Conservation (phyloP, 2,329 filamentous ascomycete genomes). For the Pseudogymnoascus sp. region DNA sequence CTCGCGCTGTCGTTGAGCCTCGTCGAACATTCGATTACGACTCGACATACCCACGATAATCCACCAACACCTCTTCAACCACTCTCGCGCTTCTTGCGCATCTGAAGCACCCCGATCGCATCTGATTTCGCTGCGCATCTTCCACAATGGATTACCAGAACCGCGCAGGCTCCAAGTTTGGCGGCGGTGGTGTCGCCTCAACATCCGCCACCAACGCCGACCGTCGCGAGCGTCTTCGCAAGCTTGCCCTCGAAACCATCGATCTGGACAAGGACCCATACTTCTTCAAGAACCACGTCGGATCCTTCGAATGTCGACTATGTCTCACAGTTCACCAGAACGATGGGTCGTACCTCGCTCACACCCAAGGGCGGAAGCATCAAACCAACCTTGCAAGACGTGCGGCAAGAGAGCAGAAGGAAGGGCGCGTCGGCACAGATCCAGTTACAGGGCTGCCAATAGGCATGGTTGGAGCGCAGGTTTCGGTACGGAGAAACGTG, state of each 20-base stretch:
- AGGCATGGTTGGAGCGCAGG: slow-evolving; percentile 60
- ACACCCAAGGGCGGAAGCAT: slow-evolving; percentile 97
- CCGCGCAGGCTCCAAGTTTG: slow-evolving; percentile 93
- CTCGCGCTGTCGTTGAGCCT: background rate
- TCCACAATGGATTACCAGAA: slow-evolving; percentile 70
- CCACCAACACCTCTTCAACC: background rate
- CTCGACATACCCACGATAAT: background rate
- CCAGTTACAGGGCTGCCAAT: slow-evolving; percentile 62
- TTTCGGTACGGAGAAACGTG: slow-evolving; percentile 65
- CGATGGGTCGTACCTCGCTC: slow-evolving; percentile 95
- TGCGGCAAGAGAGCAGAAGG: slow-evolving; percentile 89
- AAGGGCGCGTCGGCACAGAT: slow-evolving; percentile 62
- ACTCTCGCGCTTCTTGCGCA: background rate
- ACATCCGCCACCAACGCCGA: slow-evolving; percentile 91
- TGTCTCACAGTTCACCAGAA: slow-evolving; percentile 98
- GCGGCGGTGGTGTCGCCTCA: slow-evolving; percentile 92
- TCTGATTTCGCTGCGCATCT: background rate
- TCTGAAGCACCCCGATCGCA: background rate
- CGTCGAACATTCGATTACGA: background rate
- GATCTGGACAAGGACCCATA: slow-evolving; percentile 99
- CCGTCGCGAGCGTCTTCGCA: slow-evolving; percentile 91
- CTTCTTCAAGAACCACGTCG: slow-evolving; percentile 99
- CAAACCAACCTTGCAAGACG: slow-evolving; percentile 95
- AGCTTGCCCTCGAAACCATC: slow-evolving; percentile 97
- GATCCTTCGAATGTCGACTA: slow-evolving; percentile 93